phyloP scores from a whole-genome alignment of 768 basidiomycete species.

The Tulasnella sp. region DNA sequence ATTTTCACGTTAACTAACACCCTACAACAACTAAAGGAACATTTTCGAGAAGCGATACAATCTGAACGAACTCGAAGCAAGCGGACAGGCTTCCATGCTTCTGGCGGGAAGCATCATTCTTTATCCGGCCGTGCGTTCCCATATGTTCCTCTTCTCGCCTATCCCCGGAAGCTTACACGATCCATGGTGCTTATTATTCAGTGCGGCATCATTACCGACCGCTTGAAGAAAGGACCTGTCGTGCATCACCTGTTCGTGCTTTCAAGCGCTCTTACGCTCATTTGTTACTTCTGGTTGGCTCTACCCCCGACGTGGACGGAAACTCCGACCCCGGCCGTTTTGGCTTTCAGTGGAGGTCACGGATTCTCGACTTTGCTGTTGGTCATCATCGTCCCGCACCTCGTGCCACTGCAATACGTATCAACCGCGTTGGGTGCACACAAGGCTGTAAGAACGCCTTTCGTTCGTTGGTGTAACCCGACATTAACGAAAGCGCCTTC shows the following conservation, averaged over 20 bases:
- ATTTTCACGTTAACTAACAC: not conserved
- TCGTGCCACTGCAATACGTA: slow-evolving; percentile 67
- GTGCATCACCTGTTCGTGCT: slow-evolving; percentile 55
- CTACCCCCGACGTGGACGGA: slow-evolving; percentile 55
- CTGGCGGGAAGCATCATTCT: slow-evolving; percentile 63
- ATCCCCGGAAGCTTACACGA: not conserved
- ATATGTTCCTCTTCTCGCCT: not conserved
- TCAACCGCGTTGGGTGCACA: slow-evolving; percentile 75
- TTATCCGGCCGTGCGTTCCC: slow-evolving; percentile 58
- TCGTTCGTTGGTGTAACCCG: not conserved
- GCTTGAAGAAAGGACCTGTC: slow-evolving; percentile 52
- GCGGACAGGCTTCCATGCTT: slow-evolving; percentile 64
- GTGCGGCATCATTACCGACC: slow-evolving; percentile 66
- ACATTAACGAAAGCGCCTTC: not conserved
- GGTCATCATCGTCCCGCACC: slow-evolving; percentile 67
- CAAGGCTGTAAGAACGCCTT: slow-evolving; percentile 55
- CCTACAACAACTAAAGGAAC: slow-evolving; percentile 45
- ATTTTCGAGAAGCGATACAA: slow-evolving; percentile 65
- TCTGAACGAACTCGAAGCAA: slow-evolving; percentile 56
- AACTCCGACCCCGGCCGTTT: slow-evolving; percentile 58
- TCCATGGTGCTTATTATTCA: slow-evolving; percentile 33
- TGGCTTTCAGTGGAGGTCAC: slow-evolving; percentile 60
- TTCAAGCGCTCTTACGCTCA: slow-evolving; percentile 56
- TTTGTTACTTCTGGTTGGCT: slow-evolving; percentile 63
- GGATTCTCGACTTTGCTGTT: slow-evolving; percentile 70